Evolutionary conservation across 2,329 filamentous ascomycete species (phyloP), one percentile per base, ranked within the genome.

Genomic region (Bipolaris sorokiniana): DNA sequence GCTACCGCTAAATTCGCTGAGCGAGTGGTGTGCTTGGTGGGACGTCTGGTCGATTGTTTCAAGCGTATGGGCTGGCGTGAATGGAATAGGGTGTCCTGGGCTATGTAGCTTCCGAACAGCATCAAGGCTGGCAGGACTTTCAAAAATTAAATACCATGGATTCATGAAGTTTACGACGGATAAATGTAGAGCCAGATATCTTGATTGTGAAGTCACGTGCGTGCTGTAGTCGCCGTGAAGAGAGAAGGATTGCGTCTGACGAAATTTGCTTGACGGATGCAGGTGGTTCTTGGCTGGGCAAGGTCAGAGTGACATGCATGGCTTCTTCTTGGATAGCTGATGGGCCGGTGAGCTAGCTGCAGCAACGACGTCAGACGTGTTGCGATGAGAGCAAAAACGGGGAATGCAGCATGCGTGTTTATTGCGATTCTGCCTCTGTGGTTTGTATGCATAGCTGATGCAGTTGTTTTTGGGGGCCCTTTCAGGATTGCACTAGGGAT

Each of bases 1-100:
- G 93, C 83, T 97, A 97, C 91, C 88, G 93, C 84, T 97, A 91
- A 68, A 75, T 71, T 69, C 56, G 65, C 59, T 74, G 65, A 73
- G 62, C 53, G 60, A 53, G 57, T 68, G 66, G 64, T 55, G 59
- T 63, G 61, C 51, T 48, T 70, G 66, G 66, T 70, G 69, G 68
- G 63, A 65, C 65, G 63, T 64, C 59, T 72, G 67, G 65, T 72
- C 68, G 57, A 65, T 65, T 61, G 65, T 65, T 60, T 71, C 63
- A 63, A 69, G 64, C 67, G 64, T 66, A 64, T 68, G 69, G 66
- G 63, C 66, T 71, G 70, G 70, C 62, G 69, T 71, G 70, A 64
- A 68, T 72, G 72, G 69, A 67, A 74, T 69, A 69, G 57, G 63
- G 55, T 73, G 61, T 66, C 64, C 65, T 69, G 66, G 65, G 67